These are phyloP conservation scores for Rubroboletus satanas DNA, from an alignment of 768 basidiomycete species.

Conservation along the genomic window DNA sequence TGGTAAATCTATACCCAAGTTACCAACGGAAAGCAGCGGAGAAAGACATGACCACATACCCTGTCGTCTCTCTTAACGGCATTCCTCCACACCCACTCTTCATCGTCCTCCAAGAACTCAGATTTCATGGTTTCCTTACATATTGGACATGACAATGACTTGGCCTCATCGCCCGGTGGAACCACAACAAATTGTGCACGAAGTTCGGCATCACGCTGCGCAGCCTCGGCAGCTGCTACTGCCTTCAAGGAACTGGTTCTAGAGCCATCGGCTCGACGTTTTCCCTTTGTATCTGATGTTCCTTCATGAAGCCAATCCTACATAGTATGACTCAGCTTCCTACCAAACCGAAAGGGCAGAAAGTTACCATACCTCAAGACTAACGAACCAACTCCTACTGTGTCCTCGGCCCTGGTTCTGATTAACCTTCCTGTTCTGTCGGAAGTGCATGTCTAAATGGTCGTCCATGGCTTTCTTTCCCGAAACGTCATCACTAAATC, in stretches of 20 bases:
- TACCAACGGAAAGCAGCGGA: neutral
- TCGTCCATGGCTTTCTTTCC: constrained; percentile 79
- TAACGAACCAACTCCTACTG: constrained; percentile 86
- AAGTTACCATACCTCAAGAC: constrained; percentile 61
- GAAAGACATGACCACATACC: constrained; percentile 43
- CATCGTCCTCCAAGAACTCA: constrained; percentile 92
- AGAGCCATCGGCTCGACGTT: constrained; percentile 55
- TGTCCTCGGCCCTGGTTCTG: constrained; percentile 80
- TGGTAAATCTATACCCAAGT: constrained; percentile 69
- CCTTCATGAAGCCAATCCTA: constrained; percentile 89
- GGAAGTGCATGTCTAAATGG: constrained; percentile 96
- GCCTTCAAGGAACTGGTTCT: constrained; percentile 53
- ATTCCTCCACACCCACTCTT: constrained; percentile 98
- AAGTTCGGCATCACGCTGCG: constrained; percentile 73
- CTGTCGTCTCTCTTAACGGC: constrained; percentile 79
- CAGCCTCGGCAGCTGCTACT: constrained; percentile 57
- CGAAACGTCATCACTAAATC: constrained; percentile 67
- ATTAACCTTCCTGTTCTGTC: constrained; percentile 81
- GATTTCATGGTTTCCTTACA: constrained; percentile 92
- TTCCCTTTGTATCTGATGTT: constrained; percentile 59
- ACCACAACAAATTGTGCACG: constrained; percentile 80
- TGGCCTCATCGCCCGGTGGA: constrained; percentile 85
- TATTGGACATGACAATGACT: constrained; percentile 82
- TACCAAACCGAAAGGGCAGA: neutral
- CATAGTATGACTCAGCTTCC: constrained; percentile 10